These are phyloP conservation scores for Leccinum subgranulosum DNA, from an alignment of 768 basidiomycete genomes.

Conservation along the genomic window DNA sequence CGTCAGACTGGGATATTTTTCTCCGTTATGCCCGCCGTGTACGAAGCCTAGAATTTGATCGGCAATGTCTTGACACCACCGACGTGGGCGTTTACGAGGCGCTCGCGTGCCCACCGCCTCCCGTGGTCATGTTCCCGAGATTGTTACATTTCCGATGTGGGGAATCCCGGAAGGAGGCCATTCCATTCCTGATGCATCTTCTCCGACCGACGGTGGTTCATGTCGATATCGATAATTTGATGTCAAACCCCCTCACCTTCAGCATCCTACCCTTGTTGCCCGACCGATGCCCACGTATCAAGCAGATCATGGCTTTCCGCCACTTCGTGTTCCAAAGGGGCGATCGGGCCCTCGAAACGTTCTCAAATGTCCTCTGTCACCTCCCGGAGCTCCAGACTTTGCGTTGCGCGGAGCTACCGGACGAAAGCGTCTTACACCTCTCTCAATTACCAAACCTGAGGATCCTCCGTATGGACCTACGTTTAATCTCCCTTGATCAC, in stretches of 20 bases:
- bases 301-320: slow-evolving; percentile 28
- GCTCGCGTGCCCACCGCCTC: slow-evolving; percentile 14
- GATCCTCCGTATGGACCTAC: slow-evolving; percentile 26
- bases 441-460: slow-evolving; percentile 18
- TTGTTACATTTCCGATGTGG: slow-evolving; percentile 29
- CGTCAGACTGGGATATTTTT: slow-evolving; percentile 29
- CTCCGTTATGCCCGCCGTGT: slow-evolving; percentile 28
- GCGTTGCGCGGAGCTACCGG: slow-evolving; percentile 28
- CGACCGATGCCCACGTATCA: slow-evolving; percentile 23
- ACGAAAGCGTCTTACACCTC: slow-evolving; percentile 22
- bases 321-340: slow-evolving; percentile 27
- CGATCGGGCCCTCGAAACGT: slow-evolving; percentile 22
- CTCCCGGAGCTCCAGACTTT: slow-evolving; percentile 21
- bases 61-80: slow-evolving; percentile 23
- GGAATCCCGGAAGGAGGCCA: slow-evolving; percentile 20
- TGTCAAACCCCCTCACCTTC: slow-evolving; percentile 23
- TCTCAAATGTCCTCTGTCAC: slow-evolving; percentile 22
- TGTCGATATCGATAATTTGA: slow-evolving; percentile 29
- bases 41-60: slow-evolving; percentile 31
- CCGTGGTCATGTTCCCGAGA: slow-evolving; percentile 22
- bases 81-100: slow-evolving; percentile 19
- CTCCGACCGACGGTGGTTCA: slow-evolving; percentile 25
- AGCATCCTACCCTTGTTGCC: slow-evolving; percentile 19
- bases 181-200: slow-evolving; percentile 23
- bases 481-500: slow-evolving; percentile 20